Evolutionary conservation across 768 basidiomycete genomes (phyloP).

Genomic region (Tricholoma hemisulphureum): DNA sequence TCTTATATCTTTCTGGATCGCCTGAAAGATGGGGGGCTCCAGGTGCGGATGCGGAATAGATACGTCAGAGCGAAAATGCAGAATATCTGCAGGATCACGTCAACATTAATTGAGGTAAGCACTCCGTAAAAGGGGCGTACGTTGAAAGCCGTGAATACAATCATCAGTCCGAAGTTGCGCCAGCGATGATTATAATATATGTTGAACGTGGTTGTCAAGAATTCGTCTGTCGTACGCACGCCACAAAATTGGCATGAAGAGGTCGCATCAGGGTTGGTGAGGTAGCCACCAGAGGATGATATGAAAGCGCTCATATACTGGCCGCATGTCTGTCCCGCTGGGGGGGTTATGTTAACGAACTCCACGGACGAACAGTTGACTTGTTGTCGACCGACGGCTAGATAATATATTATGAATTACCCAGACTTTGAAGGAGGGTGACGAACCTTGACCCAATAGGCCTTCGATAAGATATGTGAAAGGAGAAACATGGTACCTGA

Average conservation of each 20-base stretch:
- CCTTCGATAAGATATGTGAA: conserved; percentile 58
- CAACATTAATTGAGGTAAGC: conserved; percentile 44
- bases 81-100: conserved; percentile 34
- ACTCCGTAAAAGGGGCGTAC: conserved; percentile 45
- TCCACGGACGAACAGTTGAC: conserved; percentile 54
- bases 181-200: conserved; percentile 55
- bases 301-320: conserved; percentile 54
- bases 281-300: conserved; percentile 49
- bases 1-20: background rate
- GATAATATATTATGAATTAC: conserved; percentile 28
- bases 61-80: conserved; percentile 54
- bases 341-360: conserved; percentile 51
- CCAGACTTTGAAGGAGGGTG: conserved; percentile 27
- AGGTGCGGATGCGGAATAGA: conserved; percentile 15
- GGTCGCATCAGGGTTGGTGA: conserved; percentile 54
- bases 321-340: conserved; percentile 50
- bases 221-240: conserved; percentile 56
- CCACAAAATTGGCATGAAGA: conserved; percentile 60
- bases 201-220: conserved; percentile 49
- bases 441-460: conserved; percentile 37
- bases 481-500: conserved; percentile 44
- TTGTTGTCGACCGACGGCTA: conserved; percentile 42
- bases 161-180: conserved; percentile 55
- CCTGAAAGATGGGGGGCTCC: background rate
- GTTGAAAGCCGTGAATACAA: conserved; percentile 47